Evolutionary conservation across 495 filamentous ascomycete species (phyloP).

Genomic region (Mytilinidion resinicola): DNA sequence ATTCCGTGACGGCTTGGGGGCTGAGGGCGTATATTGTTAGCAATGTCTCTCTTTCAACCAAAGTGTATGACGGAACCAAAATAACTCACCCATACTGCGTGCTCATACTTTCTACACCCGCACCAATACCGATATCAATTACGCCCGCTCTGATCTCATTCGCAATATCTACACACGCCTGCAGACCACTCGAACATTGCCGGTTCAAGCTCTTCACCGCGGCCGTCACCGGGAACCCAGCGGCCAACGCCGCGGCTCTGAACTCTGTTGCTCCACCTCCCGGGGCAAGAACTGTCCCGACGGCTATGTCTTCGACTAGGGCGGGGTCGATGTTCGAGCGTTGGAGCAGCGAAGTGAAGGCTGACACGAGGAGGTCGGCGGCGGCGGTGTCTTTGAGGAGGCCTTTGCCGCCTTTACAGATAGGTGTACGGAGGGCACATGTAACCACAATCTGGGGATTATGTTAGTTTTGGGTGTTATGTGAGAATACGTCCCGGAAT

Average conservation of each 20-base stretch:
- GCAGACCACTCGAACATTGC: constrained; percentile 84
- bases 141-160: constrained; percentile 82
- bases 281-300: constrained; percentile 84
- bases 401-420: constrained; percentile 90
- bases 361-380: constrained; percentile 77
- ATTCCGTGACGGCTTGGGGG: constrained; percentile 83
- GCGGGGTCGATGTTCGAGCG: constrained; percentile 80
- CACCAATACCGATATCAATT: constrained; percentile 92
- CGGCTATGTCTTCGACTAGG: constrained; percentile 84
- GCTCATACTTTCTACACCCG: constrained; percentile 97
- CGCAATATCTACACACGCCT: constrained; percentile 87
- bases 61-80: neutral
- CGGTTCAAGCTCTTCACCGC: constrained; percentile 82
- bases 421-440: constrained; percentile 81
- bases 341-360: constrained; percentile 71
- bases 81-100: constrained; percentile 64
- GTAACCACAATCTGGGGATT: constrained; percentile 72
- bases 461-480: neutral
- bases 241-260: constrained; percentile 84
- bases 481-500: too few species aligned
- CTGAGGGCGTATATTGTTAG: neutral
- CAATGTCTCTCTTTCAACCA: constrained; percentile 34
- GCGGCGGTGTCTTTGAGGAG: constrained; percentile 90
- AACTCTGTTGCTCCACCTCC: constrained; percentile 96
- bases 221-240: constrained; percentile 78